These are phyloP conservation scores for Nepenthes gracilis DNA, from an alignment of 148 eudicot genomes.

Conservation along the genomic window DNA sequence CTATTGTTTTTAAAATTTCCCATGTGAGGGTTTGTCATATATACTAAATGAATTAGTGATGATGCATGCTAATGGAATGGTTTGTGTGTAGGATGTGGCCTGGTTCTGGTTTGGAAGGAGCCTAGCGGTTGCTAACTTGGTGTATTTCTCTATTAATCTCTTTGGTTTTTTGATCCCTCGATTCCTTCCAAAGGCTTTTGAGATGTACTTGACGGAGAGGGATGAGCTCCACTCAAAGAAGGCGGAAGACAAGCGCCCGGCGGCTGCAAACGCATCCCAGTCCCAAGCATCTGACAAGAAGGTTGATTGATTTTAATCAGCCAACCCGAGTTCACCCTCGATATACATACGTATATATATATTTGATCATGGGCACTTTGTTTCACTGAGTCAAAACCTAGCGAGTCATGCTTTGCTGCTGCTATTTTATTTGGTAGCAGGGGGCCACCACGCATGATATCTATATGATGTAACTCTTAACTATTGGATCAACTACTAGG, in stretches of 20 bases:
- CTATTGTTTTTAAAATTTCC: too few species aligned
- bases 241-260: background rate
- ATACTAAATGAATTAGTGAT: too few species aligned
- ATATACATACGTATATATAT: too few species aligned
- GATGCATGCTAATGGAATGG: too few species aligned
- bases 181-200: conserved; percentile 76
- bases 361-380: too few species aligned
- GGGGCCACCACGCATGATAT: too few species aligned
- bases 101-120: conserved; percentile 74
- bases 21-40: too few species aligned
- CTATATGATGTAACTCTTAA: too few species aligned
- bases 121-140: conserved; percentile 39
- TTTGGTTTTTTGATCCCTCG: conserved; percentile 56
- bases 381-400: too few species aligned
- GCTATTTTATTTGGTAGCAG: too few species aligned
- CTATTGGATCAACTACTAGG: too few species aligned
- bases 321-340: background rate
- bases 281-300: conserved; percentile 1
- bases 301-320: conserved; percentile 1
- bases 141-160: conserved; percentile 53
- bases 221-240: conserved; percentile 23
- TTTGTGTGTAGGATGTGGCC: conserved; percentile 30
- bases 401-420: too few species aligned
- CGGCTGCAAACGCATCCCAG: conserved; percentile 7
- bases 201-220: conserved; percentile 50